Conservation (phyloP, 257 asterid species). For the Ehretia macrophylla region DNA sequence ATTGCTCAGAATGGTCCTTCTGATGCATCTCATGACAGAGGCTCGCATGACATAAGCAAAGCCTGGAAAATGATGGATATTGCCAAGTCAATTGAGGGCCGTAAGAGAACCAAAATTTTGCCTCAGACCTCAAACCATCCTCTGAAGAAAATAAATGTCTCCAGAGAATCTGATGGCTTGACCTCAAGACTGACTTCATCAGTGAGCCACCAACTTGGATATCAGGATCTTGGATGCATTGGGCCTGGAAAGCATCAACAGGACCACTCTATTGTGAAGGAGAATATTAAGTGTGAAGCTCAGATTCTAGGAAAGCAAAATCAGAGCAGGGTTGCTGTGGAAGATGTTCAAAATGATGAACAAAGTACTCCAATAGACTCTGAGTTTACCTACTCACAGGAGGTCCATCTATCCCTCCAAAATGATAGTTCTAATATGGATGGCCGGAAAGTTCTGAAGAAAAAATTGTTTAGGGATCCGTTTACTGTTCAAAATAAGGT, state of each 20-base stretch:
- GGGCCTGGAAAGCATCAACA: conserved; percentile 11
- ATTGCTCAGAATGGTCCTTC: conserved; percentile 26
- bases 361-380: conserved; percentile 7
- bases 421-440: conserved; percentile 7
- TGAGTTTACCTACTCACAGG: conserved; percentile 20
- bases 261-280: conserved; percentile 14
- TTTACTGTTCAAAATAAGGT: background rate
- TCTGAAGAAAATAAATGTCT: conserved; percentile 16
- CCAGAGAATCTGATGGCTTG: conserved; percentile 11
- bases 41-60: conserved; percentile 36
- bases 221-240: conserved; percentile 13
- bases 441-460: conserved; percentile 9
- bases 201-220: conserved; percentile 12
- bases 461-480: conserved; percentile 5
- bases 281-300: conserved; percentile 11
- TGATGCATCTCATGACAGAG: conserved; percentile 11
- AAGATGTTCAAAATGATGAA: background rate
- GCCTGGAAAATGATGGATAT: conserved; percentile 71
- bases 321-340: background rate
- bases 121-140: conserved; percentile 23
- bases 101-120: conserved; percentile 10
- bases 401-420: conserved; percentile 11
- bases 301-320: conserved; percentile 19
- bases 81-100: conserved; percentile 42
- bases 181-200: conserved; percentile 17